Base-by-base conservation (phyloP, 2,329 filamentous ascomycete genomes). In the Epichloe coenophiala region DNA sequence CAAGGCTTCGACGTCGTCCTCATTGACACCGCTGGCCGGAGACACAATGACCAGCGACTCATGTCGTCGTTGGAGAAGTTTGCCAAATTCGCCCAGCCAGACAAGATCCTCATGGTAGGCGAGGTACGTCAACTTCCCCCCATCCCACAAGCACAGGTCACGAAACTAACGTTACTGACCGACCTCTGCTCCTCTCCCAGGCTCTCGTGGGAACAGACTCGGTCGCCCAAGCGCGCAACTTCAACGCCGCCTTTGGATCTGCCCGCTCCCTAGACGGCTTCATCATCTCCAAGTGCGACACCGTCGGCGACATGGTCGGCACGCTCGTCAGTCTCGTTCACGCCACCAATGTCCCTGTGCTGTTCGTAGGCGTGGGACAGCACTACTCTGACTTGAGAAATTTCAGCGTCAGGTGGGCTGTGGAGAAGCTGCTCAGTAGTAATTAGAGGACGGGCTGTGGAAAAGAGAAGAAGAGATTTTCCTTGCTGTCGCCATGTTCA, bases 51-150 rank as follows among this genome's bases (percentile, higher is more conserved):
- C 67, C 82, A 89, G 65, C 82, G 93, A 7, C 80, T 98, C 54
- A 98, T 98, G 94, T 93, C 87, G 12, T 91, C 86, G 3, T 76
- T 98, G 37, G 93, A 97, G 68, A 98, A 97, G 64, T 98, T 98
- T 65, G 91, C 88, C 55, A 95, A 95, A 65, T 86, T 97, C 60
- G 93, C 93, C 1, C 81, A 91, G 57, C 94, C 94, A 1, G 91
- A 98, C 69, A 97, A 98, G 75, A 96, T 98, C 56, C 81, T 98
- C 64, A 97, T 98, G 90, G 93, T 98, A 55, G 77, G 74, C 60
- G 75, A 78, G 65, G 71, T 72, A 64, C 49, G 65, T 54, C 21
- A 8, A 7, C 23, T 40, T 23, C 23, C 5, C 3, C 21, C 19
- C 37, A 1, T 17, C n/a, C 43, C 35, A 36, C n/a, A 21, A 33